phyloP scores from a whole-genome alignment of 2,329 filamentous ascomycete species.

The Blastomyces percursus region DNA sequence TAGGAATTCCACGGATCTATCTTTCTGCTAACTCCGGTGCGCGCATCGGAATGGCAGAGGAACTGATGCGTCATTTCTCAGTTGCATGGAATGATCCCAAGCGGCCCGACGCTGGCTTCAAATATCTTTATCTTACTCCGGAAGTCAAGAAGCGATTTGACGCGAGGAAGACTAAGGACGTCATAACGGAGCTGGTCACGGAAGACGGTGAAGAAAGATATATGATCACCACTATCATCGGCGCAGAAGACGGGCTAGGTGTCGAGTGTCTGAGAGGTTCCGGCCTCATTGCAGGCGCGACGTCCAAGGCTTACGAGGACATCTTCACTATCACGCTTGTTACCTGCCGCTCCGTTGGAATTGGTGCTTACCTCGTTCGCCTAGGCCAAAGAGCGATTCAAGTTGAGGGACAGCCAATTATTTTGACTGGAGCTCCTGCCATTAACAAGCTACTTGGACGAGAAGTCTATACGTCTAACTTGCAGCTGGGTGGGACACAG shows the following conservation, averaged over 20 bases:
- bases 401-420: slow-evolving; percentile 97
- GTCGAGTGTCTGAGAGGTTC: slow-evolving; percentile 96
- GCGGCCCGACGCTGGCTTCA: slow-evolving; percentile 82
- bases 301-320: slow-evolving; percentile 92
- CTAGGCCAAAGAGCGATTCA: slow-evolving; percentile 97
- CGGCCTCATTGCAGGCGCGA: slow-evolving; percentile 95
- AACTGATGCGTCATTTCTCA: slow-evolving; percentile 93
- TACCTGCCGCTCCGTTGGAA: slow-evolving; percentile 97
- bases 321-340: slow-evolving; percentile 98
- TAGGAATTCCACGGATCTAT: slow-evolving; percentile 95
- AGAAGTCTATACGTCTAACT: slow-evolving; percentile 97
- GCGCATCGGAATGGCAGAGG: slow-evolving; percentile 89
- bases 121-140: slow-evolving; percentile 87
- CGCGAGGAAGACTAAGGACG: slow-evolving; percentile 59
- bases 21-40: slow-evolving; percentile 98
- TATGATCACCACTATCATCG: slow-evolving; percentile 88
- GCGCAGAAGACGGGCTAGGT: slow-evolving; percentile 89
- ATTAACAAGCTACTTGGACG: slow-evolving; percentile 97
- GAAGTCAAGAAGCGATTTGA: slow-evolving; percentile 80
- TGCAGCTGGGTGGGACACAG: slow-evolving; percentile 98
- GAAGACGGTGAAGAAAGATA: slow-evolving; percentile 84
- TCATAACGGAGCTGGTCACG: slow-evolving; percentile 76
- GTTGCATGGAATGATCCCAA: slow-evolving; percentile 85
- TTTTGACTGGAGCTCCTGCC: slow-evolving; percentile 90
- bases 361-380: slow-evolving; percentile 96